Evolutionary conservation across 1,139 yeast genomes (phyloP), one percentile per base, ranked within the genome.

Genomic region (Blastobotrys buckinghamii): DNA sequence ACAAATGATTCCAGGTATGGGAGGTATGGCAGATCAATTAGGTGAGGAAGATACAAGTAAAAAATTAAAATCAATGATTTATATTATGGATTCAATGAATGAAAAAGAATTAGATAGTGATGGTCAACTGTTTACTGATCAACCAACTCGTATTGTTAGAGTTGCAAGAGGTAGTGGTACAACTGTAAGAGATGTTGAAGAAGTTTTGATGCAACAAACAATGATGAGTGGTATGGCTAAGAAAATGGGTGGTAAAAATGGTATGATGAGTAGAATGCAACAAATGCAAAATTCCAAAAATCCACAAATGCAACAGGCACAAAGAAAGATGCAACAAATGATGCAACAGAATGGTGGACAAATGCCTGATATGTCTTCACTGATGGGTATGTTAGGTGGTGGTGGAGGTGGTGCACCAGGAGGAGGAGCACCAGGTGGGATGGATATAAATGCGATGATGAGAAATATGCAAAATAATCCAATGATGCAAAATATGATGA

Each of bases 151-250:
- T 65, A 80, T 92, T 49, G 78, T 90, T 19, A 77, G 98, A 59
- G 94, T 92, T 7, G 97, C 98, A 0, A 77, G 87, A 55, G 98
- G 98, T n/a, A 83, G 96, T 6, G 98, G 98, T 15, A 88, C 97
- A 37, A 74, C 92, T 2, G 96, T 86, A 0, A 81, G 89, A 4
- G 98, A 92, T 58, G 96, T 92, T 22, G 97, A 92, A 65, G 89
- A 89, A 78, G 88, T 90, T 30, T 73, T 92, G 54, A 79, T 83
- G 70, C 98, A 92, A 69, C 96, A 88, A 65, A 79, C 86, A 66
- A 84, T 89, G 84, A 89, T 92, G 96, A 90, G 96, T 2, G 76
- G 83, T 46, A 88, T 92, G 94, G 97, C 97, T 2, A 78, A 77
- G 65, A 77, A 78, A 58, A 79, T 81, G 56, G 76, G 79, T 57